A percentile compares a stretch with the other conserved stretches of the same genome.
phyloP scores from a whole-genome alignment of 768 basidiomycete species.

The Cantharellus cinnabarinus region DNA sequence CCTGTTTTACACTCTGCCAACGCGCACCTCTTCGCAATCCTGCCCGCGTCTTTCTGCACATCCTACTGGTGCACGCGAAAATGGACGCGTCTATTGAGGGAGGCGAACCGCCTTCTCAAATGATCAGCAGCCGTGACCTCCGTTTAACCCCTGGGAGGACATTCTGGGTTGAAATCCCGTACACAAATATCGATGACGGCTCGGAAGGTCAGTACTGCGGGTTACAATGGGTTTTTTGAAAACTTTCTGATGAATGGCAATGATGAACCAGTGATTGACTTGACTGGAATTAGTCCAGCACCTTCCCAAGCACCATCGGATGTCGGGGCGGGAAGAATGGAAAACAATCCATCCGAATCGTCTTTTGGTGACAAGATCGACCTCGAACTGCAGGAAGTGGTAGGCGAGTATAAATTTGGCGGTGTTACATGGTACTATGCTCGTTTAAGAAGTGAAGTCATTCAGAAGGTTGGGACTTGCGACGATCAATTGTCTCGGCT shows the following conservation, averaged over 20 bases:
- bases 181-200: no score
- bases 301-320: background rate
- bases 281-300: background rate
- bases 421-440: background rate
- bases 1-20: no score
- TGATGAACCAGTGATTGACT: background rate
- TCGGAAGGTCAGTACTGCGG: no score
- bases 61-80: no score
- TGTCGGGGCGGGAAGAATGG: background rate
- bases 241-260: no score
- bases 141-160: background rate
- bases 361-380: background rate
- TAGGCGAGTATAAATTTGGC: background rate
- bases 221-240: no score
- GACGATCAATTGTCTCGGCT: background rate
- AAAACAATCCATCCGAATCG: background rate
- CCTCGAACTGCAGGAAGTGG: background rate
- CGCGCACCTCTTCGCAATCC: no score
- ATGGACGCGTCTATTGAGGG: no score
- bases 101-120: no score
- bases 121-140: background rate
- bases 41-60: no score
- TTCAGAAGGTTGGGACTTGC: background rate
- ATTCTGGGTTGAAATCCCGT: background rate
- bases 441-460: background rate